A percentile compares a stretch with the other conserved stretches of the same genome.
These are phyloP conservation scores for Phytophthora podocarpi DNA, from an alignment of 352 stramenopile species.

Conservation along the genomic window DNA sequence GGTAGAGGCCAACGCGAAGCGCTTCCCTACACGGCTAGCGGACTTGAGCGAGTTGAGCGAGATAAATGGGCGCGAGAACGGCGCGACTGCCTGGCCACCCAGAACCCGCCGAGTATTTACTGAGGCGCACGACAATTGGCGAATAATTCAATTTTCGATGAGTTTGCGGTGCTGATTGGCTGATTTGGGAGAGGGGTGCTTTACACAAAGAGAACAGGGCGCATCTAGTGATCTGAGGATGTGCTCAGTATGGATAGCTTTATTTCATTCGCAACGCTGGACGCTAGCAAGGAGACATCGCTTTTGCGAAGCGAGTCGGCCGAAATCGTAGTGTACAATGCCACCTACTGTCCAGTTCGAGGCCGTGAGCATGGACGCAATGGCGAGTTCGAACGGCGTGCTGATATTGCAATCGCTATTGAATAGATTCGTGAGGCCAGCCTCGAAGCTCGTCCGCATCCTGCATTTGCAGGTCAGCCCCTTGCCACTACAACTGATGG, in stretches of 20 bases:
- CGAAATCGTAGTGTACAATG: too few species aligned
- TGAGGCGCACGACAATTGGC: slow-evolving; percentile 23
- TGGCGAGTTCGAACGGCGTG: too few species aligned
- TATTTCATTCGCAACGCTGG: neutral
- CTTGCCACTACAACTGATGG: too few species aligned
- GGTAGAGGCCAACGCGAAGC: slow-evolving; percentile 12
- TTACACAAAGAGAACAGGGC: slow-evolving; percentile 17
- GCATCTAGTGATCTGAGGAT: slow-evolving; percentile 22
- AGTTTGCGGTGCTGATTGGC: slow-evolving; percentile 18
- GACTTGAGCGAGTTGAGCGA: slow-evolving; percentile 9
- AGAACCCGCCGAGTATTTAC: slow-evolving; percentile 11
- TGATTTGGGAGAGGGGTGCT: slow-evolving; percentile 4
- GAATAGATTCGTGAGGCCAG: too few species aligned
- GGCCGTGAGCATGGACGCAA: too few species aligned
- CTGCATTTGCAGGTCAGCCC: too few species aligned
- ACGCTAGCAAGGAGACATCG: too few species aligned
- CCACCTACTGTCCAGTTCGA: too few species aligned
- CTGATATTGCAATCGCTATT: too few species aligned
- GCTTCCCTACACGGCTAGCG: slow-evolving; percentile 18
- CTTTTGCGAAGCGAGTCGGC: too few species aligned
- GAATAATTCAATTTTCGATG: slow-evolving; percentile 20
- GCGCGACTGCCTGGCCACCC: slow-evolving; percentile 30
- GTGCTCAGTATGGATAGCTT: slow-evolving; percentile 4
- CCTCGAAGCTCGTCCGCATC: too few species aligned
- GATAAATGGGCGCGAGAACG: slow-evolving; percentile 32